phyloP scores from a whole-genome alignment of 2,329 filamentous ascomycete genomes.

The Botrytis squamosa region DNA sequence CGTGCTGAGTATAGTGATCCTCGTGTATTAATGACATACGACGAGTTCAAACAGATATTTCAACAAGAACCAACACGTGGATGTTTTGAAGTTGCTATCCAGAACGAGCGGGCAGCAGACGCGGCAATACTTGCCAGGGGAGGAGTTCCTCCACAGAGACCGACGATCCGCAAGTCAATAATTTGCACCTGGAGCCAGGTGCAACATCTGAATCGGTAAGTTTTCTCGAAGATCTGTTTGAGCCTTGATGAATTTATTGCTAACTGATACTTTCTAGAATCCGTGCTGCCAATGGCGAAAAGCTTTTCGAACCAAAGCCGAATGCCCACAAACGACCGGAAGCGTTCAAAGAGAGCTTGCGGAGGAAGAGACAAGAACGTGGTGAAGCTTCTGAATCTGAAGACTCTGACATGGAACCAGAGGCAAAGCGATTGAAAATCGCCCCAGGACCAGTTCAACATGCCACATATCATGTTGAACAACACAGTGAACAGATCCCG shows the following conservation, averaged over 20 bases:
- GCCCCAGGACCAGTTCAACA: too few relatives aligned
- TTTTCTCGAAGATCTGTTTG: rapidly evolving
- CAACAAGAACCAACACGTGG: background rate
- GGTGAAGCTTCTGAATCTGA: background rate
- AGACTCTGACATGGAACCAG: background rate
- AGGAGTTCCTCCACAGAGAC: background rate
- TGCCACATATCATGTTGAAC: too few relatives aligned
- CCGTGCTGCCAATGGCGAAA: background rate
- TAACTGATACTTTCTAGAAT: background rate
- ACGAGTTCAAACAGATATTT: background rate
- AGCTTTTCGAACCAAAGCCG: background rate
- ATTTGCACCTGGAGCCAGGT: background rate
- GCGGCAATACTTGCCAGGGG: background rate
- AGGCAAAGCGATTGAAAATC: background rate
- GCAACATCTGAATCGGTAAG: background rate
- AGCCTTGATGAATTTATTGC: background rate
- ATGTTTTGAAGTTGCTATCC: background rate
- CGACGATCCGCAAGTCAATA: background rate
- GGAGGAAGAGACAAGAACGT: background rate
- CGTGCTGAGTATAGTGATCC: background rate
- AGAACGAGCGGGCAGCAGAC: background rate
- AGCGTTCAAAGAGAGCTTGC: background rate
- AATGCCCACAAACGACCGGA: background rate
- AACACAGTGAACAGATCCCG: too few relatives aligned
- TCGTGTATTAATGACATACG: background rate